These are phyloP conservation scores for Schwanniomyces sp. DNA, from an alignment of 805 yeast genomes.

Conservation along the genomic window DNA sequence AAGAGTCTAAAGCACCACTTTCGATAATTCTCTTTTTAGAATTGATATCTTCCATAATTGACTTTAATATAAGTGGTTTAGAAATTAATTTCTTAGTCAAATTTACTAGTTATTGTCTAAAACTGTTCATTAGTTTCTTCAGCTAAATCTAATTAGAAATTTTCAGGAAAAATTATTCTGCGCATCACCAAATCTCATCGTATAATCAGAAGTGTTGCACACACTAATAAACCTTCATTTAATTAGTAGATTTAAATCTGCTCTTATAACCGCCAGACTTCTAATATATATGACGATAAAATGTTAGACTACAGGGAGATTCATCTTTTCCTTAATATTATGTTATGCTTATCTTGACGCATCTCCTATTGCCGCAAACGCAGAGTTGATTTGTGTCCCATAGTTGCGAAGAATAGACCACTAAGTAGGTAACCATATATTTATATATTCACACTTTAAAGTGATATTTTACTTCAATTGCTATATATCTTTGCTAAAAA, in stretches of 20 bases:
- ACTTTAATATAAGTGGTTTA: conserved; percentile 2
- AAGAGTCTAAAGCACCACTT: conserved; percentile 2
- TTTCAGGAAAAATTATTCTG: background rate
- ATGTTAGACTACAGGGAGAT: background rate
- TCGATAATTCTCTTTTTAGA: conserved; percentile 7
- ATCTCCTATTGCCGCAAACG: background rate
- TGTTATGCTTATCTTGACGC: background rate
- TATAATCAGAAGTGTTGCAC: background rate
- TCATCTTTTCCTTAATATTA: background rate
- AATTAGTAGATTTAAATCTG: no score
- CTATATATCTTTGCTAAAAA: background rate
- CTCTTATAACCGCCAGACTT: no score
- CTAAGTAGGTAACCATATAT: background rate
- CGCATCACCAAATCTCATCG: background rate
- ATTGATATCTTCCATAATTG: conserved; percentile 8
- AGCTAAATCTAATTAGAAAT: background rate
- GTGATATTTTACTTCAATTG: background rate
- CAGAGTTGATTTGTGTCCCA: background rate
- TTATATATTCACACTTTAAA: background rate
- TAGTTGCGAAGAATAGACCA: background rate
- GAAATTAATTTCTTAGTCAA: conserved; percentile 7
- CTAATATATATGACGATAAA: no score
- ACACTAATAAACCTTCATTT: background rate
- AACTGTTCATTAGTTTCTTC: conserved; percentile 2
- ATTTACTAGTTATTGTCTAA: conserved; percentile 11